A percentile compares a stretch with the other conserved stretches of the same genome.
These are phyloP conservation scores for Irpex lacteus DNA, from an alignment of 1,284 basidiomycete species.

Conservation along the genomic window DNA sequence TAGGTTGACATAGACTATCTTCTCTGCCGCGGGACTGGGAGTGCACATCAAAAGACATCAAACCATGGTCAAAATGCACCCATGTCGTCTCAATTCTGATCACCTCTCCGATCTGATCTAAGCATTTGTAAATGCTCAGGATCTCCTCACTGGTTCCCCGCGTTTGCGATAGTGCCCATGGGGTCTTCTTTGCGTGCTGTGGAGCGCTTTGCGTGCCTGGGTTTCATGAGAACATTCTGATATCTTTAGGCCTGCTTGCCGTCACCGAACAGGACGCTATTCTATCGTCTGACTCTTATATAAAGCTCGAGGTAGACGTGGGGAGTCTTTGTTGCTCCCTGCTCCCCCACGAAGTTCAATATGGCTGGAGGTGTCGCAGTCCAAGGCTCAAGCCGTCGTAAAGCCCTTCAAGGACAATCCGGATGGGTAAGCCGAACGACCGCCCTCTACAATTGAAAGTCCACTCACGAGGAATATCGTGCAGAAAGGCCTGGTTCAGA, in stretches of 20 bases:
- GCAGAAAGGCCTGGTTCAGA: slow-evolving; percentile 61
- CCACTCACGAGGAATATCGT: not conserved
- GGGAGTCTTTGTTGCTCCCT: not conserved
- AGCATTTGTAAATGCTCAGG: not conserved
- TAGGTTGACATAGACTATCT: no score
- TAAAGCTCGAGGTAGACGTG: slow-evolving; percentile 3
- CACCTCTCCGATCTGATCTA: not conserved
- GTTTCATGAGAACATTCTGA: not conserved
- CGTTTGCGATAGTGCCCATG: not conserved
- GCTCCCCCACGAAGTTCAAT: slow-evolving; percentile 2
- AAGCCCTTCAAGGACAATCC: slow-evolving; percentile 56
- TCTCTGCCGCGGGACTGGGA: no score
- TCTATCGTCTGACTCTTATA: not conserved
- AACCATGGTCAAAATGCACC: not conserved
- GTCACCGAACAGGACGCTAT: not conserved
- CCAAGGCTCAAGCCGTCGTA: slow-evolving; percentile 46
- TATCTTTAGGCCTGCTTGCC: not conserved
- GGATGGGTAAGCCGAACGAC: slow-evolving; percentile 53
- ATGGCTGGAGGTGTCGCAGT: slow-evolving; percentile 43
- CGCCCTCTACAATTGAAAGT: not conserved
- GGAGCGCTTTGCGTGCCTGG: not conserved
- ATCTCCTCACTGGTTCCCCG: not conserved
- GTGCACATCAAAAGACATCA: not conserved
- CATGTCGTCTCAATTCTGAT: not conserved
- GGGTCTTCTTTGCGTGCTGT: not conserved